These are phyloP conservation scores for Dryadomyces sulphureus DNA, from an alignment of 2,329 filamentous ascomycete genomes.

Conservation along the genomic window DNA sequence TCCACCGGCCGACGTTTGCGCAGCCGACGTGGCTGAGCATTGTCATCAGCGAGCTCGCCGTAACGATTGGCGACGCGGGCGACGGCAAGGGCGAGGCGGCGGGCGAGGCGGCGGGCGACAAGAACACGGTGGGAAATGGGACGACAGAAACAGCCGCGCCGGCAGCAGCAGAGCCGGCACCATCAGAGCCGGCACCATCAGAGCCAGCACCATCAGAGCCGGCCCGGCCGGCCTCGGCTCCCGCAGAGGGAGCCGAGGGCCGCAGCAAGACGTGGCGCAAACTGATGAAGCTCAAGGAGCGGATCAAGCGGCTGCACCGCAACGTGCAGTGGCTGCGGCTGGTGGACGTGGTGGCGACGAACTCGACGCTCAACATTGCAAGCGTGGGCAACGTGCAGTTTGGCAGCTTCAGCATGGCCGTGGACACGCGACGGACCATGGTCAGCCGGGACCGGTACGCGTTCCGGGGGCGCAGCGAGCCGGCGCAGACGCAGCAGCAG, in stretches of 20 bases:
- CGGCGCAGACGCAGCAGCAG: conserved; percentile 45
- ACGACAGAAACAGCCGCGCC: too few species aligned
- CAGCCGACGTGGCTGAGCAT: conserved; percentile 95
- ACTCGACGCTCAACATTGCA: conserved; percentile 60
- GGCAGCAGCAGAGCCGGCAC: too few species aligned
- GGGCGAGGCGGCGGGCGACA: too few species aligned
- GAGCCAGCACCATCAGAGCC: too few species aligned
- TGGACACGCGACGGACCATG: conserved; percentile 84
- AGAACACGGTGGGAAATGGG: too few species aligned
- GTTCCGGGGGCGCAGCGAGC: conserved; percentile 54
- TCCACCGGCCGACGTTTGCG: conserved; percentile 90
- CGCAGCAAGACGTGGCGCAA: conserved; percentile 68
- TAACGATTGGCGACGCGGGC: conserved; percentile 69
- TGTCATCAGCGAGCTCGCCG: conserved; percentile 68
- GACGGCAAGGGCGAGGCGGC: conserved; percentile 48
- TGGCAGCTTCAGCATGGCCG: conserved; percentile 68
- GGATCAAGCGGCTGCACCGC: conserved; percentile 71
- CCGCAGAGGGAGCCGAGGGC: conserved; percentile 16
- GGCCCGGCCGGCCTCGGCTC: too few species aligned
- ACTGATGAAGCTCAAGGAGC: conserved; percentile 66
- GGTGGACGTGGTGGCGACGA: conserved; percentile 76
- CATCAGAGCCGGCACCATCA: too few species aligned
- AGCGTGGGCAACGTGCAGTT: conserved; percentile 77
- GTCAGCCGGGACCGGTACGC: conserved; percentile 84
- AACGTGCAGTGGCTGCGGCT: conserved; percentile 79